These are phyloP conservation scores for Gracilaria gracilis DNA, from an alignment of 23 red algal genomes.

Conservation along the genomic window DNA sequence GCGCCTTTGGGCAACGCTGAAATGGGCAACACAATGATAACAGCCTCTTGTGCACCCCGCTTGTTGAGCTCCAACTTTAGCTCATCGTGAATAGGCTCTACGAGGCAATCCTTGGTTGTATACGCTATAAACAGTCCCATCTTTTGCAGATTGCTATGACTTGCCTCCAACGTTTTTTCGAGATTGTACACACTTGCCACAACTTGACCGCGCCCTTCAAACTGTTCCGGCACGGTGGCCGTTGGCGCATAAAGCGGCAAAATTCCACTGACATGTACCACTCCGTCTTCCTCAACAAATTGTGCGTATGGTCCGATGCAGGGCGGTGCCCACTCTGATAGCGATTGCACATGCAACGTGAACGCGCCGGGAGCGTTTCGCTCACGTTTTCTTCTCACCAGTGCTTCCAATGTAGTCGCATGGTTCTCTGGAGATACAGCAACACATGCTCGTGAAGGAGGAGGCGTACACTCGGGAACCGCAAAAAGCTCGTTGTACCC, in stretches of 20 bases:
- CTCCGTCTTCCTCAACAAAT: constrained; percentile 56
- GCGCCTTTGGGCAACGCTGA: constrained; percentile 69
- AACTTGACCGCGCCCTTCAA: constrained; percentile 49
- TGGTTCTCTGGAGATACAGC: constrained; percentile 50
- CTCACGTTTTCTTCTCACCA: constrained; percentile 52
- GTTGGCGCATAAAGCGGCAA: constrained; percentile 77
- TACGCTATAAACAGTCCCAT: constrained; percentile 64
- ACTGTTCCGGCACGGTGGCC: constrained; percentile 49
- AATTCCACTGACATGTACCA: constrained; percentile 81
- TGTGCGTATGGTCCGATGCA: constrained; percentile 99
- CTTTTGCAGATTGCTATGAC: constrained; percentile 4
- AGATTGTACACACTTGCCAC: constrained; percentile 76
- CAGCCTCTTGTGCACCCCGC: neutral
- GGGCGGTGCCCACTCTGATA: constrained; percentile 97
- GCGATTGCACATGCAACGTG: constrained; percentile 90
- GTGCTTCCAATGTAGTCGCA: constrained; percentile 61
- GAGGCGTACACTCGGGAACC: constrained; percentile 54
- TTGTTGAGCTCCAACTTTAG: neutral
- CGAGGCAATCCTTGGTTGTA: constrained; percentile 3
- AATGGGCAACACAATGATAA: constrained; percentile 47
- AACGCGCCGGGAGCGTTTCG: constrained; percentile 1
- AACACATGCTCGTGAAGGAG: constrained; percentile 80
- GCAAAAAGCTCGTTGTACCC: constrained; percentile 78
- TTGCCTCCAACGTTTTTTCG: constrained; percentile 68
- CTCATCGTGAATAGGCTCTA: neutral